Evolutionary conservation across 768 basidiomycete species (phyloP), one percentile per base, ranked within the genome.

Genomic region (Suillus alpinus): DNA sequence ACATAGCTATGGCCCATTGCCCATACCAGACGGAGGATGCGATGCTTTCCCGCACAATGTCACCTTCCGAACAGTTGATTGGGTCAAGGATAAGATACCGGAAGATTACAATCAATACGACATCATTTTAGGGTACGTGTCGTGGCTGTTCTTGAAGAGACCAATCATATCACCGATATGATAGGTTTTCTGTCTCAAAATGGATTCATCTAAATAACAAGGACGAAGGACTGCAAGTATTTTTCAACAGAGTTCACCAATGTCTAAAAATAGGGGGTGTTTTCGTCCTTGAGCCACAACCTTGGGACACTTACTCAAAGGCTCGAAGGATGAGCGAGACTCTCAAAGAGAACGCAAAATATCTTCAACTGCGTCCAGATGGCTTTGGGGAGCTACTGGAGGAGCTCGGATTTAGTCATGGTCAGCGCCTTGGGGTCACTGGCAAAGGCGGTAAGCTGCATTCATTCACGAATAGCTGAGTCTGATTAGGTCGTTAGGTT

Each of bases 191-290:
- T 0, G 75, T 95, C 47, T 85, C 93, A 0, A 96, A 95, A 74
- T 96, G 94, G 94, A 92, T 95, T 34, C 94, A 96, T 72, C 77
- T 96, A 10, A 87, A 94, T 64, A 78, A 79, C 12, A 89, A 90
- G 10, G 94, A 97, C 67, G 82, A 82, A 0, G 94, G 86, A 0
- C 66, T 96, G n/a, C 65, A 71, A 39, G 60, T 64, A 0, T 92
- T 95, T 72, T 95, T 96, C 67, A 74, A 69, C 2, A 83, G 86
- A 44, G 83, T 87, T 0, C 75, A 85, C 63, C 67, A 71, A 31
- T 80, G 83, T 3, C 78, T 97, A 16, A 76, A 73, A n/a, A 74
- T 81, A 0, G 87, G 85, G 0, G 92, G 92, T 4, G 77, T 72
- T 1, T 88, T 95, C 58, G 68, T 95, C 0, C 76, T 97, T 2